phyloP scores from a whole-genome alignment of 306 rosid genomes.

The Cucurbita moschata region DNA sequence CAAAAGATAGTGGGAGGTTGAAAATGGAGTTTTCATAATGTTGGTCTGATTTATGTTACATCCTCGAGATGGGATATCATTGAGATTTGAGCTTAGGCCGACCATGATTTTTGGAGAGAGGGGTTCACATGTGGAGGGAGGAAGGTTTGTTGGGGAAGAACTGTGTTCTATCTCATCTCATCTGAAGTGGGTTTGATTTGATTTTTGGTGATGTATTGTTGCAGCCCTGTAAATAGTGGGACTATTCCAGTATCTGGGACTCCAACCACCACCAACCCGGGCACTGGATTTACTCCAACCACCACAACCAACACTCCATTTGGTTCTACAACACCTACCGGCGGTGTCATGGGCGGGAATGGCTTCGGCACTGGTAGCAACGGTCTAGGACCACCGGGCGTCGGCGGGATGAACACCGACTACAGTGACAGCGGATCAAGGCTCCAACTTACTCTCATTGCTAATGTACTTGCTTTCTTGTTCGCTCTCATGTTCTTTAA shows the following conservation, averaged over 20 bases:
- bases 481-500: not conserved
- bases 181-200: not conserved
- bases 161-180: not conserved
- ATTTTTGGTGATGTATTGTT: not conserved
- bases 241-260: constrained; percentile 1
- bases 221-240: constrained; percentile 5
- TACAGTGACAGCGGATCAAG: not conserved
- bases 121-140: not conserved
- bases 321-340: constrained; percentile 1
- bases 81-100: constrained; percentile 29
- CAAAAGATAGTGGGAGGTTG: not conserved
- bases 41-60: not conserved
- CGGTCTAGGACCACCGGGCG: not conserved
- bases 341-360: constrained; percentile 7
- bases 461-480: not conserved
- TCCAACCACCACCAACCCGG: constrained; percentile 10
- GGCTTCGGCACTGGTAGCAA: constrained; percentile 1
- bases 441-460: not conserved
- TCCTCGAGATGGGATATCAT: constrained; percentile 13
- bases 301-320: constrained; percentile 3
- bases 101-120: not conserved
- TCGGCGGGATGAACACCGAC: constrained; percentile 6
- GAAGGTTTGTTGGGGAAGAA: not conserved
- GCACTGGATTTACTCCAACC: not conserved
- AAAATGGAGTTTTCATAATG: not conserved